Conservation (phyloP, 441 rosid genomes). For the Gossypium lobatum region DNA sequence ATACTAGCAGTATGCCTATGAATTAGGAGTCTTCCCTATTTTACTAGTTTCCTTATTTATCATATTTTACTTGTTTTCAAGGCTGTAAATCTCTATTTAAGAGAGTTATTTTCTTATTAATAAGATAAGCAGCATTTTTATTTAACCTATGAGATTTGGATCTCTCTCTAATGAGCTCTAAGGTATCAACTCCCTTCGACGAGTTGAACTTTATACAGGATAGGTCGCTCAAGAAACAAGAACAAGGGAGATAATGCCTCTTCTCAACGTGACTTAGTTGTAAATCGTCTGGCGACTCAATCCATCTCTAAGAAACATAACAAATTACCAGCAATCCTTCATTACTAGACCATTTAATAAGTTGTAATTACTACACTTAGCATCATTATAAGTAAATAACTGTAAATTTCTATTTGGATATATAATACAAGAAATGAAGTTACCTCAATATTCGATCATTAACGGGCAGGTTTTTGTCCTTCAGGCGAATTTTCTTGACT, state of each 20-base stretch:
- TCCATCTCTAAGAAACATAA: not conserved
- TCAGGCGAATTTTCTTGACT: conserved; percentile 89
- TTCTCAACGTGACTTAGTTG: not conserved
- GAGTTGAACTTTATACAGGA: not conserved
- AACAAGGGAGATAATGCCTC: not conserved
- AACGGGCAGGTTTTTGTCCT: conserved; percentile 74
- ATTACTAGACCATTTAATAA: not conserved
- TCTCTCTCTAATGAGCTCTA: not conserved
- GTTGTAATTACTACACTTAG: not conserved
- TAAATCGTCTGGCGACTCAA: not conserved
- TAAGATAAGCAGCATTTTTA: not conserved
- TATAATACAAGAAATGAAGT: conserved; percentile 14
- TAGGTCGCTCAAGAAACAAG: not conserved
- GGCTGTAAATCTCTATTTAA: not conserved
- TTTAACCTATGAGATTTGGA: not conserved
- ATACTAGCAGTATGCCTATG: not conserved
- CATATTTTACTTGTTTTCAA: not conserved
- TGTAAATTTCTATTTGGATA: conserved; percentile 4
- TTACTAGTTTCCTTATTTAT: not conserved
- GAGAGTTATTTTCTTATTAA: not conserved
- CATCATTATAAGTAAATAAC: conserved; percentile 1
- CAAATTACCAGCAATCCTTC: not conserved
- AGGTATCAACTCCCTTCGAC: not conserved
- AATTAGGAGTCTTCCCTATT: not conserved
- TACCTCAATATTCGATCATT: conserved; percentile 84